A percentile compares a stretch with the other conserved stretches of the same genome.
Conservation (phyloP, 148 eudicot species). For the Simmondsia chinensis region DNA sequence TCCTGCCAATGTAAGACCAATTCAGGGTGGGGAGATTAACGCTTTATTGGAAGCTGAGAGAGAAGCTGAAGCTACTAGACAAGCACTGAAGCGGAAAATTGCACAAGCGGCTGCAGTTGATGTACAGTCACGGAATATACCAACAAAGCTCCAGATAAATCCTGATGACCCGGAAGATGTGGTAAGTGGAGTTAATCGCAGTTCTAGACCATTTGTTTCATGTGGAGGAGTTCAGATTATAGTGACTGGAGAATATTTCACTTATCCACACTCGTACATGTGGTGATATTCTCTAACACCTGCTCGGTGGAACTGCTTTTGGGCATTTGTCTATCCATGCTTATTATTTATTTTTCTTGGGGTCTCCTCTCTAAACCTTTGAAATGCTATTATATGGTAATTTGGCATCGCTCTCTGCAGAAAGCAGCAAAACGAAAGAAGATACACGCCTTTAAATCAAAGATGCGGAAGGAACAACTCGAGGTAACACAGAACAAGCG, state of each 20-base stretch:
- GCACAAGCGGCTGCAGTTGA: constrained; percentile 79
- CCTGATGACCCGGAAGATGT: constrained; percentile 96
- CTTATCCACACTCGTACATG: too few species aligned
- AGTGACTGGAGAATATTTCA: too few species aligned
- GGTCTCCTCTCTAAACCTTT: too few species aligned
- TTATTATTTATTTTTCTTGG: too few species aligned
- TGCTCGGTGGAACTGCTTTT: neutral
- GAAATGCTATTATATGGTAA: neutral
- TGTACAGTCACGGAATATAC: constrained; percentile 53
- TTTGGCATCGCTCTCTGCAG: constrained; percentile 26
- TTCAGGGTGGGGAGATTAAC: constrained; percentile 51
- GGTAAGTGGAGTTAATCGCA: constrained; percentile 35
- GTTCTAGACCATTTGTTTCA: neutral
- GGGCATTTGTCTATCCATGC: too few species aligned
- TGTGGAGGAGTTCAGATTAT: too few species aligned
- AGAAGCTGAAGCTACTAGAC: constrained; percentile 90
- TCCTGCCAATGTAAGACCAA: constrained; percentile 70
- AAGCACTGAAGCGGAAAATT: constrained; percentile 89
- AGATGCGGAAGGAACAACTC: constrained; percentile 73
- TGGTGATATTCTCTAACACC: neutral
- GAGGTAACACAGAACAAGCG: constrained; percentile 93
- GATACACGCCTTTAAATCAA: constrained; percentile 93
- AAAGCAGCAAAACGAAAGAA: constrained; percentile 89
- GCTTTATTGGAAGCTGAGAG: constrained; percentile 75
- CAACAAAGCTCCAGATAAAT: constrained; percentile 79